Conservation (phyloP, 768 basidiomycete species). For the Lactifluus echinatus region DNA sequence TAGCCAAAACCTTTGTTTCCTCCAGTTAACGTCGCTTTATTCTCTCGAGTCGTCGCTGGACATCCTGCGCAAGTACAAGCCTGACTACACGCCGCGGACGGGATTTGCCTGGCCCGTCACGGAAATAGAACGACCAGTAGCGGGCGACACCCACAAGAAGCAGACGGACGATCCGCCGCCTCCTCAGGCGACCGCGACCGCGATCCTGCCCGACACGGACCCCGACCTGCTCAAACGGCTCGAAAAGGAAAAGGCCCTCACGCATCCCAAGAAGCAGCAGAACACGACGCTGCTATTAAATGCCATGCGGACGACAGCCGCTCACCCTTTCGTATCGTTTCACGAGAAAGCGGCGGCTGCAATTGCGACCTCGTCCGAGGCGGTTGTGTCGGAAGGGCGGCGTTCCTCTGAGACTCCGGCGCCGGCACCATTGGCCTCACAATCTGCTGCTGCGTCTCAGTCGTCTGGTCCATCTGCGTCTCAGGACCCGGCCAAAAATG, state of each 20-base stretch:
- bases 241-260: conserved; percentile 11
- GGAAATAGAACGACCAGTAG: conserved; percentile 36
- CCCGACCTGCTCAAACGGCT: conserved; percentile 8
- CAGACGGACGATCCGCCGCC: conserved; percentile 20
- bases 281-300: conserved; percentile 62
- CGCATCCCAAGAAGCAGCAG: conserved; percentile 45
- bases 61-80: conserved; percentile 61
- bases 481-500: conserved; percentile 42
- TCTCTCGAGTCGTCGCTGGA: conserved; percentile 72
- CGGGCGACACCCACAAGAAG: conserved; percentile 37
- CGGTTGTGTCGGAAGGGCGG: not conserved
- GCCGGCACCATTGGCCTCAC: conserved; percentile 24
- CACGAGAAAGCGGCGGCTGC: conserved; percentile 30
- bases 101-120: conserved; percentile 82
- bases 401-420: conserved; percentile 30
- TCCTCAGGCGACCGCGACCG: too few species aligned
- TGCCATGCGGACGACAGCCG: conserved; percentile 74
- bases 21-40: conserved; percentile 58
- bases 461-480: conserved; percentile 31
- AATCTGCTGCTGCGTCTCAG: conserved; percentile 28
- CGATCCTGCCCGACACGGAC: conserved; percentile 11
- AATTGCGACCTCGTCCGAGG: conserved; percentile 20
- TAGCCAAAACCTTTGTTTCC: not conserved
- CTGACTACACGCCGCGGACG: conserved; percentile 75
- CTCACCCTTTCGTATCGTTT: conserved; percentile 52